Percentiles rank a stretch among this genome's conserved stretches.
These are phyloP conservation scores for barrel medic (Medicago truncatula) DNA, from an alignment of 306 rosid species.

Conservation along the genomic window MtrunA17r5.0-ANR NC_053045.1:39115501-39116000, in stretches of 20 bases:
- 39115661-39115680: neutral
- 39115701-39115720: no score
- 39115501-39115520: neutral
- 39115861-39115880: neutral
- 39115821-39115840: neutral
- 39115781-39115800: no score
- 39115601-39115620: neutral
- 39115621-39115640: neutral
- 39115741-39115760: no score
- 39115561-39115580: neutral
- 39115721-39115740: no score
- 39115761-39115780: no score
- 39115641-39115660: neutral
- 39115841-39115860: no score
- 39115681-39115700: neutral
- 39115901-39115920: no score
- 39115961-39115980: no score
- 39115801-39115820: neutral
- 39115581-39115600: neutral
- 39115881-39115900: neutral
- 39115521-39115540: neutral
- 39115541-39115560: neutral
- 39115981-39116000: no score
- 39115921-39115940: no score
- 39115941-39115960: no score